These are phyloP conservation scores for Pseudogymnoascus sp. DNA, from an alignment of 2,329 filamentous ascomycete species.

Conservation along the genomic window DNA sequence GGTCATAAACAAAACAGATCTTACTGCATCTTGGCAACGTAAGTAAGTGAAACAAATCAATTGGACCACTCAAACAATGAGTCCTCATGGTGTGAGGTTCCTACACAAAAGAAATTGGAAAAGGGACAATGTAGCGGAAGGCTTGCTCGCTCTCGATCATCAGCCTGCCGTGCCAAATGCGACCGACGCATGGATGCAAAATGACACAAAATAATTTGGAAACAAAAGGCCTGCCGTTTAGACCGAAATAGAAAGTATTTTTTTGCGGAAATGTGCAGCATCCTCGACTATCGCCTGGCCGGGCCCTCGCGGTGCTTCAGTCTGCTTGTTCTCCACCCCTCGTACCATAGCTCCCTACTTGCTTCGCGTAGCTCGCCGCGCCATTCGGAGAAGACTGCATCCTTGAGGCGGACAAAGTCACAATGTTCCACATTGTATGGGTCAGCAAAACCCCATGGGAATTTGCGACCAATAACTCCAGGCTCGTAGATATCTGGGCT, in stretches of 20 bases:
- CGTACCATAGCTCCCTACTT: constrained; percentile 89
- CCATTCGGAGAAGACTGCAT: constrained; percentile 91
- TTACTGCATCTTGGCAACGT: constrained; percentile 6
- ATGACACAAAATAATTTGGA: constrained; percentile 8
- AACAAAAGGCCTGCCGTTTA: constrained; percentile 5
- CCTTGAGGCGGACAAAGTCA: constrained; percentile 85
- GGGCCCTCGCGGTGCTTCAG: constrained; percentile 37
- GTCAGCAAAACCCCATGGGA: constrained; percentile 95
- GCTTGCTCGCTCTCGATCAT: constrained; percentile 5
- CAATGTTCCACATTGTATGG: constrained; percentile 88
- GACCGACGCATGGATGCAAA: constrained; percentile 4
- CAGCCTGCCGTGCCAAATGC: constrained; percentile 1
- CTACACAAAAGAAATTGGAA: constrained; percentile 3
- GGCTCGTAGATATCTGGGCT: constrained; percentile 89
- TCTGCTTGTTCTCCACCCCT: constrained; percentile 78
- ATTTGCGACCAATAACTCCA: constrained; percentile 71
- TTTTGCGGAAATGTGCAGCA: background rate
- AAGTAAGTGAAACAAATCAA: constrained; percentile 9
- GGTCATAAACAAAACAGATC: constrained; percentile 8
- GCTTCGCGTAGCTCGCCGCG: constrained; percentile 82
- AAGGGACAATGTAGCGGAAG: constrained; percentile 7
- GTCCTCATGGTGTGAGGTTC: background rate
- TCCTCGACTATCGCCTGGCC: background rate
- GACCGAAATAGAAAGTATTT: constrained; percentile 2
- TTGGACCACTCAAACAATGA: constrained; percentile 4